Evolutionary conservation across 164 flowering plant species (phyloP), one percentile per base, ranked within the genome.

Genomic region (Piper betle): DNA sequence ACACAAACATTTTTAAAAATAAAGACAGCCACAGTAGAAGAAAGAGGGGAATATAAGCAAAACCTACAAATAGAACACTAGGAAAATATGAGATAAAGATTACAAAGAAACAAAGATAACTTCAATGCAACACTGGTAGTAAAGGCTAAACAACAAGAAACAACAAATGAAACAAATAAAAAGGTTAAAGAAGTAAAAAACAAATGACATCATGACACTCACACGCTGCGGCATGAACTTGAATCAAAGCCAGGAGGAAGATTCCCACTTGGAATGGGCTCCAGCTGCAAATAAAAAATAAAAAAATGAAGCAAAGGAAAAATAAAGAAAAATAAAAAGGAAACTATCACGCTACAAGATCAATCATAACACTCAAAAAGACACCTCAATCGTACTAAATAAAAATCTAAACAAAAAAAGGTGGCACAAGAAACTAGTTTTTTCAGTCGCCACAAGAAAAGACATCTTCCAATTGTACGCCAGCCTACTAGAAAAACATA

Each of bases 241-340:
- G 75, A 65, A 68, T 74, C 78, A 71, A 74, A 74, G 58, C 78
- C 78, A 66, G 78, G 78, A 74, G 78, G 78, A 70, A 74, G 68
- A 80, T 94, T 94, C 33, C 33, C 33, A 25, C 33, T 25, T 25
- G 33, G 33, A 25, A 25, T 25, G 33, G 78, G 72, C 72, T 74
- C 74, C 62, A 74, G 71, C 78, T 74, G 78, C 78, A 71, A 68
- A 73, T 25, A 73, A 56, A 55, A 41, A 66, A n/a, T n/a, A n/a
- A 69, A 60, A 53, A 55, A 19, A 57, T 61, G 55, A 66, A 43
- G 62, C 50, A 58, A 64, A 55, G n/a, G 39, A 71, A 53, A 61
- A 63, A 73, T 58, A 13, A 60, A 4, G 60, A 59, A 40, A 61
- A 53, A 39, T 16, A 66, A 61, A 58, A 25, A 41, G 48, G 52